Evolutionary conservation across 2,329 filamentous ascomycete genomes (phyloP).

Genomic region (Sordariomycetes sp.): DNA sequence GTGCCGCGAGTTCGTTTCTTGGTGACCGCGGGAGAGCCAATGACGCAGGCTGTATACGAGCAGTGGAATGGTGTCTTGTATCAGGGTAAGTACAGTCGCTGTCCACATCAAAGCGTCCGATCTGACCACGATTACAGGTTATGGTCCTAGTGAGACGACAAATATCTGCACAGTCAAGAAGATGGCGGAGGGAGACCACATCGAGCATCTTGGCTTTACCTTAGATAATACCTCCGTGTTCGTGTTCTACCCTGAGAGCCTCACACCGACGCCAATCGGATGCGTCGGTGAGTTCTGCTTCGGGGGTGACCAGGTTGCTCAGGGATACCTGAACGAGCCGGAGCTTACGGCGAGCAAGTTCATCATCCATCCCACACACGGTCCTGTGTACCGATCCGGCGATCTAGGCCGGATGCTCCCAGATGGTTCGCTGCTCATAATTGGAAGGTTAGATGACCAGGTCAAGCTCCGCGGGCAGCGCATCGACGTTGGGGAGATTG

Average conservation of each 20-base stretch:
- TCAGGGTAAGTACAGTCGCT: slow-evolving; percentile 35
- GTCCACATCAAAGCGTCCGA: slow-evolving; percentile 1
- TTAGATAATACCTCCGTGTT: slow-evolving; percentile 67
- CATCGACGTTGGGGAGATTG: slow-evolving; percentile 66
- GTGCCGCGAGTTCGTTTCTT: slow-evolving; percentile 63
- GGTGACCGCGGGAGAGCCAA: slow-evolving; percentile 68
- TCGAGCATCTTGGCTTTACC: slow-evolving; percentile 64
- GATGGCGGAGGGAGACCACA: slow-evolving; percentile 41
- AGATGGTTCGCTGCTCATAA: slow-evolving; percentile 61
- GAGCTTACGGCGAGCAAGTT: slow-evolving; percentile 54
- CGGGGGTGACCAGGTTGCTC: slow-evolving; percentile 68
- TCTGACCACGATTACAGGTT: slow-evolving; percentile 25
- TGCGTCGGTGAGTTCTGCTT: slow-evolving; percentile 77
- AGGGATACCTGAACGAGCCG: slow-evolving; percentile 58
- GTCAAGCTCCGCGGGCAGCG: slow-evolving; percentile 71
- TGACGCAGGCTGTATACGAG: slow-evolving; percentile 58
- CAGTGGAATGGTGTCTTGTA: slow-evolving; percentile 60
- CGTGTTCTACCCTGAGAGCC: slow-evolving; percentile 33
- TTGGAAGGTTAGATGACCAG: slow-evolving; percentile 65
- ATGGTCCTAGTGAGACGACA: slow-evolving; percentile 75
- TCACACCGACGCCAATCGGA: slow-evolving; percentile 50
- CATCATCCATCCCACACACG: slow-evolving; percentile 52
- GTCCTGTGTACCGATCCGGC: slow-evolving; percentile 68
- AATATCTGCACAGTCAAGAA: slow-evolving; percentile 72
- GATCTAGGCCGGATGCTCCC: slow-evolving; percentile 69